Conservation (phyloP, 768 basidiomycete genomes). For the Leccinum uliginosum region DNA sequence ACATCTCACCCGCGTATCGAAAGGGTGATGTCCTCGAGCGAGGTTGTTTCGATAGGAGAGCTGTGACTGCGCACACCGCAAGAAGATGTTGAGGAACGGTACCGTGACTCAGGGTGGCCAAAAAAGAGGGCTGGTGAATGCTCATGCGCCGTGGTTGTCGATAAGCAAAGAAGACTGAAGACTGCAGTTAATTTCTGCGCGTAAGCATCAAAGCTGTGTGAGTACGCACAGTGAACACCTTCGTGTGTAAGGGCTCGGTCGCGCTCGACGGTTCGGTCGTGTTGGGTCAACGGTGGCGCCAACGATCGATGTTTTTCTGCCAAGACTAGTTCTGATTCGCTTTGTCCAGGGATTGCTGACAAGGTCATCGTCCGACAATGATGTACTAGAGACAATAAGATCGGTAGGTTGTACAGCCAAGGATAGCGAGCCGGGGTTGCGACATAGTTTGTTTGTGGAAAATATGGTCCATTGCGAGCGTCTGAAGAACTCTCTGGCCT, state of each 20-base stretch:
- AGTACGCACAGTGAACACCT: slow-evolving; percentile 62
- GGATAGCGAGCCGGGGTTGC: slow-evolving; percentile 12
- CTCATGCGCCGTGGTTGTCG: slow-evolving; percentile 73
- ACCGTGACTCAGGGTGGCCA: slow-evolving; percentile 59
- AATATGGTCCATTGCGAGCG: slow-evolving; percentile 14
- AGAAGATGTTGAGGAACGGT: slow-evolving; percentile 65
- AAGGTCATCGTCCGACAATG: slow-evolving; percentile 41
- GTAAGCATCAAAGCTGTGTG: background rate
- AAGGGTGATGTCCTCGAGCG: slow-evolving; percentile 51
- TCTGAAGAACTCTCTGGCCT: slow-evolving; percentile 26
- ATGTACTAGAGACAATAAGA: slow-evolving; percentile 5
- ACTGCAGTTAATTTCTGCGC: slow-evolving; percentile 2
- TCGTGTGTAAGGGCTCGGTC: slow-evolving; percentile 66
- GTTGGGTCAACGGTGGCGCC: slow-evolving; percentile 32
- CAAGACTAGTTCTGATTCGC: slow-evolving; percentile 43
- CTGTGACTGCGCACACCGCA: slow-evolving; percentile 73
- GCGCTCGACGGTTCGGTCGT: slow-evolving; percentile 44
- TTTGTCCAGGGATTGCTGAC: slow-evolving; percentile 42
- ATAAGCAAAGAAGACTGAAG: slow-evolving; percentile 74
- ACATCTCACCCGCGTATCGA: slow-evolving; percentile 51
- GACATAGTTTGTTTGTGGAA: slow-evolving; percentile 14
- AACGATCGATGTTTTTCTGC: slow-evolving; percentile 35
- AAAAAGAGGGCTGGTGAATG: slow-evolving; percentile 77
- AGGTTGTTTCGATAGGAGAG: slow-evolving; percentile 70
- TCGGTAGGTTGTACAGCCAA: slow-evolving; percentile 13